A percentile compares a stretch with the other conserved stretches of the same genome.
Evolutionary conservation across 495 filamentous ascomycete species (phyloP).

Genomic region (Aspergillus campestris): DNA sequence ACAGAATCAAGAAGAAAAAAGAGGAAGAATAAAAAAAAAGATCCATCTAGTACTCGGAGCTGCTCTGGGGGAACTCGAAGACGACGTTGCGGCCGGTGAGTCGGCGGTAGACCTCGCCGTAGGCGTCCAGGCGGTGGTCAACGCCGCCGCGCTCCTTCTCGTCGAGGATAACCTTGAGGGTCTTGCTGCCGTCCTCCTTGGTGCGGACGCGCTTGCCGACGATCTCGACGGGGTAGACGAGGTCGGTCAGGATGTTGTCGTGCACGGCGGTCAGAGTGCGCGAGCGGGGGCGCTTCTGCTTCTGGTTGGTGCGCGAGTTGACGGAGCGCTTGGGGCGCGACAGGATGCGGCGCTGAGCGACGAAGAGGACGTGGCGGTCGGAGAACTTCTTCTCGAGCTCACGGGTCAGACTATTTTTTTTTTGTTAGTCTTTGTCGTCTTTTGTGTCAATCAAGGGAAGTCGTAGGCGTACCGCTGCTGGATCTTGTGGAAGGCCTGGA

Average conservation of each 20-base stretch:
- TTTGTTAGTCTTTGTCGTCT: slow-evolving; percentile 10
- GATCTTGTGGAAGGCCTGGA: slow-evolving; percentile 92
- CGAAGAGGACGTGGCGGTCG: slow-evolving; percentile 98
- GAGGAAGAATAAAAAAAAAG: slow-evolving; percentile 5
- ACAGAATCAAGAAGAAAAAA: slow-evolving; percentile 2
- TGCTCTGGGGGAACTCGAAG: slow-evolving; percentile 94
- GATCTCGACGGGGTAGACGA: slow-evolving; percentile 99
- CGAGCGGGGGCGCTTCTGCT: slow-evolving; percentile 95
- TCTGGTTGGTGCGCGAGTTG: slow-evolving; percentile 86
- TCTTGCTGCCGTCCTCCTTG: slow-evolving; percentile 94
- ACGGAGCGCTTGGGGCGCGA: slow-evolving; percentile 93
- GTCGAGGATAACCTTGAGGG: slow-evolving; percentile 95
- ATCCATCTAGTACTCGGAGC: slow-evolving; percentile 65
- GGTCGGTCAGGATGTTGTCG: slow-evolving; percentile 89
- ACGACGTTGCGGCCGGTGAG: slow-evolving; percentile 87
- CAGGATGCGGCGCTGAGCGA: slow-evolving; percentile 96
- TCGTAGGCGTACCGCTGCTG: slow-evolving; percentile 82
- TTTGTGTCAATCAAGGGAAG: not conserved
- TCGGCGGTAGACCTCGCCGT: slow-evolving; percentile 95
- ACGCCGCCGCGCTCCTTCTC: slow-evolving; percentile 99
- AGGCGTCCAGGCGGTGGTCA: slow-evolving; percentile 97
- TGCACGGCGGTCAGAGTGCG: slow-evolving; percentile 96
- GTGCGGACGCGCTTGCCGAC: slow-evolving; percentile 96
- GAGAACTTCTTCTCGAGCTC: slow-evolving; percentile 99
- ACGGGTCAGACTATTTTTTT: slow-evolving; percentile 71